Evolutionary conservation across 805 yeast species (phyloP).

Genomic region (Cephaloascus albidus): DNA sequence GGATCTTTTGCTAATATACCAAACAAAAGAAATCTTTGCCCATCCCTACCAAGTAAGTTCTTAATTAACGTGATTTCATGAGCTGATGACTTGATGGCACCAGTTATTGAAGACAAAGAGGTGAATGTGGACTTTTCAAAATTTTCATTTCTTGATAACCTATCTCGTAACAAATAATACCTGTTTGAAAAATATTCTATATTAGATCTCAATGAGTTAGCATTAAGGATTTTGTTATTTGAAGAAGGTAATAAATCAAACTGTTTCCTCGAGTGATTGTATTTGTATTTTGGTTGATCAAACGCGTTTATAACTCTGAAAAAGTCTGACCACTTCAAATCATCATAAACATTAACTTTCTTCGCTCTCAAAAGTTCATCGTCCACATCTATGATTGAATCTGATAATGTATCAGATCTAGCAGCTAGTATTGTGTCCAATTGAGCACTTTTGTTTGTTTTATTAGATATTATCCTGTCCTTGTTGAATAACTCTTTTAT

Average conservation of each 20-base stretch:
- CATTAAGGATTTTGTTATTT: conserved; percentile 4
- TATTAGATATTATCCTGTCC: conserved; percentile 4
- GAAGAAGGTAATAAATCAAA: conserved; percentile 29
- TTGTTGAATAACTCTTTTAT: conserved; percentile 39
- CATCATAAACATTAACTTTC: conserved; percentile 10
- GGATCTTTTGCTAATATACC: conserved; percentile 63
- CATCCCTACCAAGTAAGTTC: conserved; percentile 79
- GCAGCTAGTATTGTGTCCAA: conserved; percentile 1
- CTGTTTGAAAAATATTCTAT: conserved; percentile 41
- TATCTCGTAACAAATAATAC: conserved; percentile 55
- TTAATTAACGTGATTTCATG: conserved; percentile 60
- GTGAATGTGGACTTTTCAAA: conserved; percentile 48
- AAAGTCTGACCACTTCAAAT: conserved; percentile 62
- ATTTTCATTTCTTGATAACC: conserved; percentile 65
- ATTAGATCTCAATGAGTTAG: conserved; percentile 11
- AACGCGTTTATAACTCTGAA: conserved; percentile 57
- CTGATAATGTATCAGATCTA: conserved; percentile 2
- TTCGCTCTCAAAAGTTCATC: conserved; percentile 2
- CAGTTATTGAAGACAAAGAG: conserved; percentile 32
- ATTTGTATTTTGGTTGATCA: conserved; percentile 55
- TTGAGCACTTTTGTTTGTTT: neutral
- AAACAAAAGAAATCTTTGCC: conserved; percentile 62
- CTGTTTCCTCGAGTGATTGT: conserved; percentile 54
- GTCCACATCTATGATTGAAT: conserved; percentile 10
- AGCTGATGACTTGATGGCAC: conserved; percentile 13